phyloP scores from a whole-genome alignment of 2,329 filamentous ascomycete genomes.

The Ophidiomyces ophidiicola region DNA sequence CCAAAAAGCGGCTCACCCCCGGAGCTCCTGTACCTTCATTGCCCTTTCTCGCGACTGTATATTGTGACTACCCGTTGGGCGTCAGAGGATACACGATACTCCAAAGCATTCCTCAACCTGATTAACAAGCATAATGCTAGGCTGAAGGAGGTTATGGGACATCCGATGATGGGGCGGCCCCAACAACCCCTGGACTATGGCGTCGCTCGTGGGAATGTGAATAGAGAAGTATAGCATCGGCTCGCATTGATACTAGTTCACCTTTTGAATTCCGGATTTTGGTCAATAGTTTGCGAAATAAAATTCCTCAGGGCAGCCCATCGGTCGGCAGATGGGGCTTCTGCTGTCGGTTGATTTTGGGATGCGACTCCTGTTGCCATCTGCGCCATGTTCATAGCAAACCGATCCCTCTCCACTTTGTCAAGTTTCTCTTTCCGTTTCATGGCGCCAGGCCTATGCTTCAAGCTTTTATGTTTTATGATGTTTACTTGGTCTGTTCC shows the following conservation, averaged over 20 bases:
- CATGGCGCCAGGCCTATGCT: slow-evolving; percentile 62
- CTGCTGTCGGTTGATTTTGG: slow-evolving; percentile 2
- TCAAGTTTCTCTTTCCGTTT: slow-evolving; percentile 75
- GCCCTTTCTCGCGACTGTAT: no score
- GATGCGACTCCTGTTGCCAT: slow-evolving; percentile 40
- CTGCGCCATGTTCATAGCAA: slow-evolving; percentile 69
- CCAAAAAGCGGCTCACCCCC: no score
- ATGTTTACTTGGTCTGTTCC: slow-evolving; percentile 48
- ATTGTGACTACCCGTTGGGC: no score
- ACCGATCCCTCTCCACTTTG: slow-evolving; percentile 67
- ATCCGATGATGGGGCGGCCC: no score
- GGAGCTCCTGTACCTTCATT: no score
- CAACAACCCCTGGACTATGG: no score
- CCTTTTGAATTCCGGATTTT: slow-evolving; percentile 60
- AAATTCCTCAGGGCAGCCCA: slow-evolving; percentile 76
- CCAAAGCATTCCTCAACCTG: no score
- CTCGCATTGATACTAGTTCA: slow-evolving; percentile 8
- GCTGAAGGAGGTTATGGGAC: no score
- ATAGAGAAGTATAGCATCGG: slow-evolving; percentile 5
- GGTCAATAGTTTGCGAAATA: slow-evolving; percentile 79
- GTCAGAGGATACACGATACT: no score
- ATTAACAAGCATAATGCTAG: no score
- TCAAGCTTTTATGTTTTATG: slow-evolving; percentile 62
- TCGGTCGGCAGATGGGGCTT: slow-evolving; percentile 37
- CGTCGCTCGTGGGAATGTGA: no score